Base-by-base conservation (phyloP, 2,329 filamentous ascomycete species). In the Blastomyces percursus region DNA sequence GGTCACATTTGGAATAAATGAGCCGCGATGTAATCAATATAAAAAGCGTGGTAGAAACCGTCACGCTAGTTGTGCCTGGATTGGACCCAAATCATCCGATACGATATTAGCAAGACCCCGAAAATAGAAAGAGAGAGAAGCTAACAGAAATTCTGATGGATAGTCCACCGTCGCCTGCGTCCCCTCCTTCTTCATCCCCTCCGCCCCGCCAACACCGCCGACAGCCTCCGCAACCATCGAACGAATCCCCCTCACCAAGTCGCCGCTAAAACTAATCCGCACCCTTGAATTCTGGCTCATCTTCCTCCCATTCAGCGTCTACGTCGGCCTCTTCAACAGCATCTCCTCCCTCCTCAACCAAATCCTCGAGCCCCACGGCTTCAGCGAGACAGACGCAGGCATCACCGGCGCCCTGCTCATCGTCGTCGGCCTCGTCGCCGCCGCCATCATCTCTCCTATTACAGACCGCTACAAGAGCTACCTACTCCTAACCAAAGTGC, bases 321-420 rank as follows among this genome's bases (percentile, higher is more conserved):
- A 91, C 74, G 90, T 96, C 65, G 91, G 89, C 69, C 87, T 94
- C 78, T 99, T 99, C 85, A 97, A 97, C 81, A 88, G 88, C 67
- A 80, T 92, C 67, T 95, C 91, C 59, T 89, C 89, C 1, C 84
- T 97, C 1, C 81, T 97, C 11, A 96, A 93, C 78, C 93, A 96
- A 72, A 90, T 97, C 72, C 83, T 97, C 66, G 79, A 84, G 48
- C 94, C 94, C 0, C 93, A 96, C 76, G 89, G 85, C 69, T 96
- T 91, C 81, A 83, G 79, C 64, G 88, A 96, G 73, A 87, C 88
- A 66, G 82, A 96, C 62, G 90, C 93, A 27, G 94, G 94, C 42
- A 92, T 97, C 69, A 91, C 87, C 12, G 94, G 94, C 66, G 94
- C 89, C 0, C 76, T 97, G 9, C 82, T 97, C 42, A 97, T 97